These are phyloP conservation scores for Arabidopsis arenosa DNA, from an alignment of 345 rosid species.

Conservation along the genomic window DNA sequence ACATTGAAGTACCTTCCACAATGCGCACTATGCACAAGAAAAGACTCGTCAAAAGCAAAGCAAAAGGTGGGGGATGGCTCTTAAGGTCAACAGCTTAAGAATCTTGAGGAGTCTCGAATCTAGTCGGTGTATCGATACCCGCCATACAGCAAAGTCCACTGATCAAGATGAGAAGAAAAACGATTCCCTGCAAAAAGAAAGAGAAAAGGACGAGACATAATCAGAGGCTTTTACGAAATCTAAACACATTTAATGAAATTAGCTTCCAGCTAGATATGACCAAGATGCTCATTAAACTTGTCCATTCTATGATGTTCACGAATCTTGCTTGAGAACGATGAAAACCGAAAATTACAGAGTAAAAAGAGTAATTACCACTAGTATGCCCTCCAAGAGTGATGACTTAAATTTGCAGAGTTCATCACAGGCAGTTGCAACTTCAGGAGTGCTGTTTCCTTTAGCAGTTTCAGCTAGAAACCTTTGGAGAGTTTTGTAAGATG, in stretches of 20 bases:
- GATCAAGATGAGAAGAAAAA: slow-evolving; percentile 81
- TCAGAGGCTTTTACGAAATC: slow-evolving; percentile 32
- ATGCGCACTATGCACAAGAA: slow-evolving; percentile 42
- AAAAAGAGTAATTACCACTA: slow-evolving; percentile 61
- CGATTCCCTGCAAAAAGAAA: slow-evolving; percentile 71
- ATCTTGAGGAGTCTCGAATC: slow-evolving; percentile 96
- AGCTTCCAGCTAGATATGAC: slow-evolving; percentile 9
- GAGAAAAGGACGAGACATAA: slow-evolving; percentile 15
- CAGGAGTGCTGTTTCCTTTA: slow-evolving; percentile 51
- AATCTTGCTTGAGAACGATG: background rate
- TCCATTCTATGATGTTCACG: background rate
- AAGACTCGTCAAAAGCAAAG: slow-evolving; percentile 41
- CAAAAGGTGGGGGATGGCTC: slow-evolving; percentile 34
- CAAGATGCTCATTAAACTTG: background rate
- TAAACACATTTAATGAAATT: background rate
- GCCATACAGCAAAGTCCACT: slow-evolving; percentile 97
- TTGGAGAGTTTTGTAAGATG: slow-evolving; percentile 64
- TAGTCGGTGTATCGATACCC: slow-evolving; percentile 93
- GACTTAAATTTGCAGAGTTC: slow-evolving; percentile 90
- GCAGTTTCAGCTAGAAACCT: slow-evolving; percentile 84
- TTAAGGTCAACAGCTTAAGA: slow-evolving; percentile 53
- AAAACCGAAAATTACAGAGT: background rate
- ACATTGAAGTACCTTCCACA: slow-evolving; percentile 36
- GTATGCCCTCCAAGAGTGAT: slow-evolving; percentile 85
- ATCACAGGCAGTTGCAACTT: slow-evolving; percentile 56